phyloP scores from a whole-genome alignment of 495 filamentous ascomycete species.

The Evernia prunastri region DNA sequence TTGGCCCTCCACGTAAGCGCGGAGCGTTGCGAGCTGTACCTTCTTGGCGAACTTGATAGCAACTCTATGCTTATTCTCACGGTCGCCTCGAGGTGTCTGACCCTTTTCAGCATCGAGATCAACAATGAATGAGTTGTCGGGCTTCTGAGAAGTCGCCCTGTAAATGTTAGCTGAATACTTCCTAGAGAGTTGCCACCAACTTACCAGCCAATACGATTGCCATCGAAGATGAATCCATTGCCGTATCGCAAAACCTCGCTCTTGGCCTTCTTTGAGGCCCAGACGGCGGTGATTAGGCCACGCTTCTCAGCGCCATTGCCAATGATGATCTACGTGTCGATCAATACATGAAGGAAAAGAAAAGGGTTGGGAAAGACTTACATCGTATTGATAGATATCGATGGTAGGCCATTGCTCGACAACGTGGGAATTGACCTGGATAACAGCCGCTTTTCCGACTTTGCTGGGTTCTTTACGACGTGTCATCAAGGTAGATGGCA shows the following conservation, averaged over 20 bases:
- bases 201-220: conserved; percentile 71
- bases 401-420: conserved; percentile 48
- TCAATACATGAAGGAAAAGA: neutral
- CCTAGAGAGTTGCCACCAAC: conserved; percentile 29
- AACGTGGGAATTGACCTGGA: conserved; percentile 69
- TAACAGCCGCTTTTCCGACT: conserved; percentile 48
- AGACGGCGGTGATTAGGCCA: conserved; percentile 62
- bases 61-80: conserved; percentile 49
- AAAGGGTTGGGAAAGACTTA: conserved; percentile 41
- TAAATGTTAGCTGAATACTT: conserved; percentile 24
- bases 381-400: conserved; percentile 77
- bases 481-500: conserved; percentile 31
- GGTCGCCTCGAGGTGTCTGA: conserved; percentile 22
- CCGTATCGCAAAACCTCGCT: conserved; percentile 34
- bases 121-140: conserved; percentile 43
- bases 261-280: conserved; percentile 57
- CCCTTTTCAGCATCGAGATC: conserved; percentile 61
- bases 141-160: conserved; percentile 28
- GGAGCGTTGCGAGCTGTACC: conserved; percentile 59
- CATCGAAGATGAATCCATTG: conserved; percentile 65
- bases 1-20: conserved; percentile 55
- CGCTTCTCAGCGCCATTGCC: conserved; percentile 55
- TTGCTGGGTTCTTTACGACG: conserved; percentile 51
- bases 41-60: conserved; percentile 47
- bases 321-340: conserved; percentile 50